These are phyloP conservation scores for Leccinellum luteum DNA, from an alignment of 768 basidiomycete species.

Conservation along the genomic window DNA sequence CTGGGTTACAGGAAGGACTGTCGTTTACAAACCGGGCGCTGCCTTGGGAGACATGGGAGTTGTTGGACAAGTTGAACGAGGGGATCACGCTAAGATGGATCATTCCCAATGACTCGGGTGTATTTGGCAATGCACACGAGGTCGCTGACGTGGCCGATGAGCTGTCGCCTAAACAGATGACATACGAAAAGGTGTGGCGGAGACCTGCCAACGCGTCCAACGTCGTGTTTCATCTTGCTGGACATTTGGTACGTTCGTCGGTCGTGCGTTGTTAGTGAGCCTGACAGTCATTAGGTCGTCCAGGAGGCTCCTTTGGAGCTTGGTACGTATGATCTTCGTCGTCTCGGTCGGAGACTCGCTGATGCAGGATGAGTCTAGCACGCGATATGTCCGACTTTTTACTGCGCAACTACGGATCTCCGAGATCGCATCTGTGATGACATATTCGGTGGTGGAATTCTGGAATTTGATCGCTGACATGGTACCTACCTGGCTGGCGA, in stretches of 20 bases:
- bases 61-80: conserved; percentile 26
- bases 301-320: conserved; percentile 31
- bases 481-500: too few species aligned
- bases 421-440: background rate
- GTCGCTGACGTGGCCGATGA: conserved; percentile 4
- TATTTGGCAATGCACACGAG: background rate
- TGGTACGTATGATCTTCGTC: conserved; percentile 14
- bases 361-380: conserved; percentile 9
- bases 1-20: conserved; percentile 60
- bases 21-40: conserved; percentile 49
- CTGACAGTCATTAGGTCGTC: conserved; percentile 16
- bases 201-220: conserved; percentile 31
- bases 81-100: conserved; percentile 30
- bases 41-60: conserved; percentile 26
- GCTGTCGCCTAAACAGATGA: conserved; percentile 7
- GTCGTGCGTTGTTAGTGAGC: background rate
- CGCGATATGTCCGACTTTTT: conserved; percentile 28
- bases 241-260: conserved; percentile 27
- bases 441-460: background rate
- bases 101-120: conserved; percentile 22
- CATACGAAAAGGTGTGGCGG: conserved; percentile 27
- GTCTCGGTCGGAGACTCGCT: background rate
- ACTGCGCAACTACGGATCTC: conserved; percentile 8
- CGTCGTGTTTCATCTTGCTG: conserved; percentile 23
- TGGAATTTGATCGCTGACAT: background rate